Percentiles rank a stretch among this genome's conserved stretches.
phyloP scores from a whole-genome alignment of 345 rosid genomes.

The Arabis hirsuta region DNA sequence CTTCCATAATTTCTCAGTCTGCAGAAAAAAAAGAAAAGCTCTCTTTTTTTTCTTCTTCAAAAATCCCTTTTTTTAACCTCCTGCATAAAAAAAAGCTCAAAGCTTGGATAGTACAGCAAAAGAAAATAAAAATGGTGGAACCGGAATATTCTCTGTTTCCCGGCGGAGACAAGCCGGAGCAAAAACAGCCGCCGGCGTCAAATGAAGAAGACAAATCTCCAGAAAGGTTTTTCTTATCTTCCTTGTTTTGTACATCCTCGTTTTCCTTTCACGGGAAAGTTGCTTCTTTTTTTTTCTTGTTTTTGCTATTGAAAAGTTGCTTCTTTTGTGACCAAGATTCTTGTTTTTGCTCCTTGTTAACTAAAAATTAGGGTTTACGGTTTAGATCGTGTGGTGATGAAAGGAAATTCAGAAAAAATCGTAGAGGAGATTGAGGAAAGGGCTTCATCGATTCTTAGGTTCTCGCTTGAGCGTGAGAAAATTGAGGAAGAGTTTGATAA shows the following conservation, averaged over 20 bases:
- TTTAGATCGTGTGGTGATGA: background rate
- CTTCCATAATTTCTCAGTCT: background rate
- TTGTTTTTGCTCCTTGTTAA: background rate
- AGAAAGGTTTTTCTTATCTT: conserved; percentile 1
- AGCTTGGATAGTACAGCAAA: background rate
- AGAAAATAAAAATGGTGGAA: background rate
- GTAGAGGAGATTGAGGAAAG: conserved; percentile 17
- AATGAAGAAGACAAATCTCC: background rate
- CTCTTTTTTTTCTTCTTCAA: background rate
- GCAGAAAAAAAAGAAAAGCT: background rate
- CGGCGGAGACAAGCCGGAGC: conserved; percentile 16
- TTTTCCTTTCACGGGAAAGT: background rate
- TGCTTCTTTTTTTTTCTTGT: background rate
- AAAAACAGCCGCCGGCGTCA: background rate
- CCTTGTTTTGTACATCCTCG: background rate
- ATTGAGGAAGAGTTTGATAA: background rate
- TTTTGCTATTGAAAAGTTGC: background rate
- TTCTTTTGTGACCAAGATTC: conserved; percentile 9
- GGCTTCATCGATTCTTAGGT: background rate
- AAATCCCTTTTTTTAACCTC: background rate
- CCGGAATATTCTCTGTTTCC: background rate
- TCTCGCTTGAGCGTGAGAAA: background rate
- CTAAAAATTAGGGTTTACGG: conserved; percentile 9
- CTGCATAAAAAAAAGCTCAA: background rate
- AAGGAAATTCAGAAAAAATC: conserved; percentile 16